Evolutionary conservation across 768 basidiomycete species (phyloP), one percentile per base, ranked within the genome.

Genomic region (button mushroom (Agaricus bisporus)): DNA sequence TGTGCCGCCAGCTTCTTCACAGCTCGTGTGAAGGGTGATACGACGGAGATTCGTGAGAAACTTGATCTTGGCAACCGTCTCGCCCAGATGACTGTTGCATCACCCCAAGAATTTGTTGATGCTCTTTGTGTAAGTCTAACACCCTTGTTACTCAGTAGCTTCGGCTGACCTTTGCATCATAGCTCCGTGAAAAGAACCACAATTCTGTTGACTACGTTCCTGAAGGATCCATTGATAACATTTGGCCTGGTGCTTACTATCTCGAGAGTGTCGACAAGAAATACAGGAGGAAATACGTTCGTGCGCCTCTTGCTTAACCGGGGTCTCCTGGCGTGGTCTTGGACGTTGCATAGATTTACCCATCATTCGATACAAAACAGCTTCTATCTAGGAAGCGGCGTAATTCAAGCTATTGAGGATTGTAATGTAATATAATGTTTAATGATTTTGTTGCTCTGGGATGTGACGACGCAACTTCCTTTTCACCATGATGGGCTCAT

Each of bases 131-230:
- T 91, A 64, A 55, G 84, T 70, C 6, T 47, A 55, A 55, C 54
- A 22, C 7, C 35, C 4, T 8, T 51, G 53, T 48, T 6, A 32
- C 44, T 22, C 8, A 20, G 49, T 58, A n/a, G 58, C 22, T n/a
- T 44, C n/a, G 38, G 5, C 55, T 43, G 20, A 53, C 55, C 44
- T 26, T 41, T 44, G 22, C 41, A 44, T 49, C 22, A n/a, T 28
- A 11, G 94, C 85, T 98, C 48, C 91, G 95, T 39, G 95, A 98
- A 74, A 86, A 90, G 73, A 95, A 95, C 78, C 94, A 98, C 79
- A 95, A 95, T 62, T 83, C 91, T 14, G 82, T 78, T 22, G 76
- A 83, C 60, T 99, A 90, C 75, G 80, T 80, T 3, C 97, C 97
- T 11, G 77, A 81, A 48, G 97, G 97, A 43, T 85, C 83, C 20